phyloP scores from a whole-genome alignment of 2,329 filamentous ascomycete genomes.

The Xylaria sp. region DNA sequence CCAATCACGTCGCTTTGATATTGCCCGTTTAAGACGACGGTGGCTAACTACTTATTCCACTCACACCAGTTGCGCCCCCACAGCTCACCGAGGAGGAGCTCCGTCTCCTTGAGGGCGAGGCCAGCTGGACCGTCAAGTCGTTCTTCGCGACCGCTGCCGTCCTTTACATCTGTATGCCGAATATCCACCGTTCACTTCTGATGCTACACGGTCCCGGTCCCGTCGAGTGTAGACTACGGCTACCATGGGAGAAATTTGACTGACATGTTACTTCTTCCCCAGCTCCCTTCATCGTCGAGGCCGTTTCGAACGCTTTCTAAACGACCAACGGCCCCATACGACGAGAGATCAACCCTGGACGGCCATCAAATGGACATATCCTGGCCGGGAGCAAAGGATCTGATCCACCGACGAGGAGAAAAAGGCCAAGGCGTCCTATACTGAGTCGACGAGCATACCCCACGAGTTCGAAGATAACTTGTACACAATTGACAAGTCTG shows the following conservation, averaged over 20 bases:
- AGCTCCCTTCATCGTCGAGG: constrained; percentile 57
- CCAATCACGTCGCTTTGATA: not conserved
- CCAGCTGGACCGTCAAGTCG: constrained; percentile 60
- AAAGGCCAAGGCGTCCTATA: too few relatives aligned
- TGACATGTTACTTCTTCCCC: not conserved
- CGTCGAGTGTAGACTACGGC: not conserved
- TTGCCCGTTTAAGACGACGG: not conserved
- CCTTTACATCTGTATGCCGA: constrained; percentile 70
- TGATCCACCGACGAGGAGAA: not conserved
- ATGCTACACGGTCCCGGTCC: not conserved
- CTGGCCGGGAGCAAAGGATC: too few relatives aligned
- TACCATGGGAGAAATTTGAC: not conserved
- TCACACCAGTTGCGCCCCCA: constrained; percentile 43
- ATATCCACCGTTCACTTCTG: not conserved
- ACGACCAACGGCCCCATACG: not conserved
- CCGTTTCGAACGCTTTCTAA: constrained; percentile 38
- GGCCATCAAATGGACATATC: not conserved
- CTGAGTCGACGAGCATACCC: not conserved
- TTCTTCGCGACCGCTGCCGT: constrained; percentile 60
- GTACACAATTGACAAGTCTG: too few relatives aligned
- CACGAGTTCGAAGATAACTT: not conserved
- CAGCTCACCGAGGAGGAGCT: constrained; percentile 67
- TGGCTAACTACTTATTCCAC: constrained; percentile 1
- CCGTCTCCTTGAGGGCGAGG: constrained; percentile 61
- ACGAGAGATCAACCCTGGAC: not conserved